phyloP scores from a whole-genome alignment of 108 stramenopile species.

The Cafeteria roenbergensis region DNA sequence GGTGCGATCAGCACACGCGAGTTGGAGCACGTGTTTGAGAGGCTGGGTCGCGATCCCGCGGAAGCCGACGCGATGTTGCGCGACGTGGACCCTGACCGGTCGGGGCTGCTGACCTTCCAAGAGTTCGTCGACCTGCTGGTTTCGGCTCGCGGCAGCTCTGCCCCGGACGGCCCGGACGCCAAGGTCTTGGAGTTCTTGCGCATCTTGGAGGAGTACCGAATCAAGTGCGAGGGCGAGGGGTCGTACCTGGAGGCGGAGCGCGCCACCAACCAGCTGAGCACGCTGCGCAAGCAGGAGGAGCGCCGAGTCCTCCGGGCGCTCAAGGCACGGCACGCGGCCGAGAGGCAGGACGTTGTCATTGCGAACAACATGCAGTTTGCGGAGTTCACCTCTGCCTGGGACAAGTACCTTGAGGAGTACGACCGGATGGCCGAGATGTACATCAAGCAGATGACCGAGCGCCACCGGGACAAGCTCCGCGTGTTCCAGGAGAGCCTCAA shows the following conservation, averaged over 20 bases:
- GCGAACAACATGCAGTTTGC: conserved; percentile 56
- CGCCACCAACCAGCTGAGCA: conserved; percentile 39
- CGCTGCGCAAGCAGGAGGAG: conserved; percentile 46
- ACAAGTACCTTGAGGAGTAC: conserved; percentile 53
- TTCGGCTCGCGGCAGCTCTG: conserved; percentile 10
- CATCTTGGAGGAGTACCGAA: conserved; percentile 48
- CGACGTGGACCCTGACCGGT: conserved; percentile 3
- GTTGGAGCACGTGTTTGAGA: no score
- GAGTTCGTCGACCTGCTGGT: conserved; percentile 29
- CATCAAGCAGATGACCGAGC: conserved; percentile 57
- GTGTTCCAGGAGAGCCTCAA: conserved; percentile 45
- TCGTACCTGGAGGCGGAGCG: conserved; percentile 50
- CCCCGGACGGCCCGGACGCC: conserved; percentile 41
- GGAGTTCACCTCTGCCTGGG: conserved; percentile 53
- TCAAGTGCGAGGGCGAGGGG: conserved; percentile 53
- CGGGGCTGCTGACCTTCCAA: conserved; percentile 23
- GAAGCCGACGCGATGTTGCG: background rate
- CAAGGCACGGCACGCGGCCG: conserved; percentile 41
- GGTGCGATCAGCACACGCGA: no score
- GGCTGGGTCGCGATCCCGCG: no score
- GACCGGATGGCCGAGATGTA: conserved; percentile 55
- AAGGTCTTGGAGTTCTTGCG: conserved; percentile 50
- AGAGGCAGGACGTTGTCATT: conserved; percentile 51
- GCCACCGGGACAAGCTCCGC: conserved; percentile 38
- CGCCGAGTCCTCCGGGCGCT: conserved; percentile 46